phyloP scores from a whole-genome alignment of 352 stramenopile genomes.

The Phytopythium aichiense region DNA sequence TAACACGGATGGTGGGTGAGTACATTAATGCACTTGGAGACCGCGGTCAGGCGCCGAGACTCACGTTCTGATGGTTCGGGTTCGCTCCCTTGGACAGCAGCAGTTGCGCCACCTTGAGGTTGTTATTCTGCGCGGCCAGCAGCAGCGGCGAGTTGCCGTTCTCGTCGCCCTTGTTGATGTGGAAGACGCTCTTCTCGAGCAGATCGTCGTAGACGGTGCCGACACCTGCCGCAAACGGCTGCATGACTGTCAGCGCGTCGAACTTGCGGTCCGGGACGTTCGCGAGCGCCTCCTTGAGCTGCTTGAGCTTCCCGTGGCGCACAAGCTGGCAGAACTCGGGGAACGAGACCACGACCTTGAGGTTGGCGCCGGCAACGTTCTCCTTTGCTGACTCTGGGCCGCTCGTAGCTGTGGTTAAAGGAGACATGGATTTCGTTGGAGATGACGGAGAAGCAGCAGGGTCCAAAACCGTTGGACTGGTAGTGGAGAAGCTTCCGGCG shows the following conservation, averaged over 20 bases:
- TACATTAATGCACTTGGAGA: not conserved
- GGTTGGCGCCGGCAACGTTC: conserved; percentile 10
- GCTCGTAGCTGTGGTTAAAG: not conserved
- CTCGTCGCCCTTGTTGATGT: conserved; percentile 86
- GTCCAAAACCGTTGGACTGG: not conserved
- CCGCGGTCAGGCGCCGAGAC: conserved; percentile 7
- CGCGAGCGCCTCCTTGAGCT: conserved; percentile 86
- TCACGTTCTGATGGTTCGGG: conserved; percentile 89
- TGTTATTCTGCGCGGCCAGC: conserved; percentile 87
- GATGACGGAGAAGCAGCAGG: not conserved
- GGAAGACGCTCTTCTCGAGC: conserved; percentile 88
- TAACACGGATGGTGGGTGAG: not conserved
- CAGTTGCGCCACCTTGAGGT: conserved; percentile 87
- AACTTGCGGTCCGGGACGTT: conserved; percentile 85
- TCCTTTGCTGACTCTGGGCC: not conserved
- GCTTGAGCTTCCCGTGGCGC: conserved; percentile 84
- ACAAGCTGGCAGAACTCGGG: conserved; percentile 78
- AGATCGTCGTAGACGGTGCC: conserved; percentile 90
- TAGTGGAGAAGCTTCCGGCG: not conserved
- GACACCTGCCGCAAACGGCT: conserved; percentile 70
- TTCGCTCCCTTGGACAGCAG: conserved; percentile 87
- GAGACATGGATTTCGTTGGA: not conserved
- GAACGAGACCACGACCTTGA: conserved; percentile 58
- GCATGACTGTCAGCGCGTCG: conserved; percentile 64
- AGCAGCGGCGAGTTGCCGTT: conserved; percentile 90